phyloP scores from a whole-genome alignment of 352 stramenopile species.

The Pythium aristosporum region DNA sequence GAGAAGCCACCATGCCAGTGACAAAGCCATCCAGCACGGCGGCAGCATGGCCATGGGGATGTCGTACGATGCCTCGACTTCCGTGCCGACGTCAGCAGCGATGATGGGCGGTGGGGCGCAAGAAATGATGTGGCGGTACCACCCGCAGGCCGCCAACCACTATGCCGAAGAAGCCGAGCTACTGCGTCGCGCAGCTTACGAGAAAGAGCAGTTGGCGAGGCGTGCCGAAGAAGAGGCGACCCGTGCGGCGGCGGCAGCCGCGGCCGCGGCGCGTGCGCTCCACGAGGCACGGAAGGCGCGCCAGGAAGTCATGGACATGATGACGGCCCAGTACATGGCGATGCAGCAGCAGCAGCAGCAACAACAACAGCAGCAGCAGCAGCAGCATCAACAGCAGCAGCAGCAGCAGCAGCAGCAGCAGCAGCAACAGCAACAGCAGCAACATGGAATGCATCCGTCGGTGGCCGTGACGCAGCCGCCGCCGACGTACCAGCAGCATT shows the following conservation, averaged over 20 bases:
- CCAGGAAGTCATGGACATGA: conserved; percentile 83
- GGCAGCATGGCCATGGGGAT: conserved; percentile 11
- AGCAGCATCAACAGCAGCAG: conserved; percentile 1
- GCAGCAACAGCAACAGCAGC: conserved; percentile 4
- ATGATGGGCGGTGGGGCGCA: conserved; percentile 33
- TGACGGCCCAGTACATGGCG: conserved; percentile 67
- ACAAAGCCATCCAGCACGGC: neutral
- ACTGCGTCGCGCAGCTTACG: conserved; percentile 52
- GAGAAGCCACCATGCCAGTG: conserved; percentile 34
- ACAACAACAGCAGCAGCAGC: conserved; percentile 39
- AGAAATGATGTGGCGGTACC: conserved; percentile 74
- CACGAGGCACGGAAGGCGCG: conserved; percentile 78
- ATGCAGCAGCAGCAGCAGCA: conserved; percentile 73
- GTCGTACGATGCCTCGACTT: conserved; percentile 26
- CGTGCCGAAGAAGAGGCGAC: conserved; percentile 81
- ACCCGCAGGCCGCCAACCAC: conserved; percentile 46
- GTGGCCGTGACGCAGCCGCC: conserved; percentile 36
- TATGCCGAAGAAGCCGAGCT: conserved; percentile 80
- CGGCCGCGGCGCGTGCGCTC: conserved; percentile 64
- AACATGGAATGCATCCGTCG: conserved; percentile 24
- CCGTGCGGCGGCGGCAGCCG: conserved; percentile 62
- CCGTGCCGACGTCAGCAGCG: conserved; percentile 10
- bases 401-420: conserved; percentile 41
- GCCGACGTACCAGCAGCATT: conserved; percentile 44
- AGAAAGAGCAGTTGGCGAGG: conserved; percentile 63